Evolutionary conservation across 2,329 filamentous ascomycete genomes (phyloP).

Genomic region (Leptoxyphium fumago): DNA sequence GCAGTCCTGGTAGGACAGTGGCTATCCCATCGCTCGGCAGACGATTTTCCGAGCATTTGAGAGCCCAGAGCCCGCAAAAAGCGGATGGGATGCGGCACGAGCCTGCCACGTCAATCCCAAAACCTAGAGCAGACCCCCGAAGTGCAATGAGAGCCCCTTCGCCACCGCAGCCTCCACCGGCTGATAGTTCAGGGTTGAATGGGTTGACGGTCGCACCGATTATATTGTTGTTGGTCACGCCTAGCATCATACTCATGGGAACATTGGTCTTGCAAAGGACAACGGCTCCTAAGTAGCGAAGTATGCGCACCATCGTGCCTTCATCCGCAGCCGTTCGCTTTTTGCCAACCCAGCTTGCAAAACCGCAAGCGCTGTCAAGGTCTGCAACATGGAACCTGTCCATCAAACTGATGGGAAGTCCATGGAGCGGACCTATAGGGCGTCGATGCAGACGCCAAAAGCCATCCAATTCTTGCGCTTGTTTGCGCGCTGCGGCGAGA

Average conservation of each 20-base stretch:
- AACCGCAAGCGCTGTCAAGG: slow-evolving; percentile 43
- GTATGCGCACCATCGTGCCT: slow-evolving; percentile 21
- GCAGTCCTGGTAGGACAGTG: slow-evolving; percentile 23
- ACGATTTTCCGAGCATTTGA: slow-evolving; percentile 3
- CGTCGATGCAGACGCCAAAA: slow-evolving; percentile 8
- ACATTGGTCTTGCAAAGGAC: slow-evolving; percentile 40
- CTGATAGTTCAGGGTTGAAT: slow-evolving; percentile 42
- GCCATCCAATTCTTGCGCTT: slow-evolving; percentile 13
- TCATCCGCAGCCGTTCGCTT: slow-evolving; percentile 17
- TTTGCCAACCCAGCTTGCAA: slow-evolving; percentile 29
- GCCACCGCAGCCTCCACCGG: slow-evolving; percentile 52
- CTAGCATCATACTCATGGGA: slow-evolving; percentile 32
- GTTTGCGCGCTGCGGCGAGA: slow-evolving; percentile 27
- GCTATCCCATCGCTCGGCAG: too few species aligned
- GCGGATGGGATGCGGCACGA: slow-evolving; percentile 73
- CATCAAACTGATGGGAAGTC: slow-evolving; percentile 43
- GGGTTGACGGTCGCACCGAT: slow-evolving; percentile 44
- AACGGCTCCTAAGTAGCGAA: slow-evolving; percentile 30
- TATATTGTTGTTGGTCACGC: slow-evolving; percentile 19
- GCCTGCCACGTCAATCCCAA: slow-evolving; percentile 48
- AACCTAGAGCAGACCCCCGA: slow-evolving; percentile 43
- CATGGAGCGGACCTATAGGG: slow-evolving; percentile 24
- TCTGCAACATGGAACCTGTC: slow-evolving; percentile 49
- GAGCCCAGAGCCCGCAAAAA: slow-evolving; percentile 35
- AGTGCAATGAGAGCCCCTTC: slow-evolving; percentile 47